These are phyloP conservation scores for Aphanomyces euteiches DNA, from an alignment of 352 stramenopile species.

Conservation along the genomic window DNA sequence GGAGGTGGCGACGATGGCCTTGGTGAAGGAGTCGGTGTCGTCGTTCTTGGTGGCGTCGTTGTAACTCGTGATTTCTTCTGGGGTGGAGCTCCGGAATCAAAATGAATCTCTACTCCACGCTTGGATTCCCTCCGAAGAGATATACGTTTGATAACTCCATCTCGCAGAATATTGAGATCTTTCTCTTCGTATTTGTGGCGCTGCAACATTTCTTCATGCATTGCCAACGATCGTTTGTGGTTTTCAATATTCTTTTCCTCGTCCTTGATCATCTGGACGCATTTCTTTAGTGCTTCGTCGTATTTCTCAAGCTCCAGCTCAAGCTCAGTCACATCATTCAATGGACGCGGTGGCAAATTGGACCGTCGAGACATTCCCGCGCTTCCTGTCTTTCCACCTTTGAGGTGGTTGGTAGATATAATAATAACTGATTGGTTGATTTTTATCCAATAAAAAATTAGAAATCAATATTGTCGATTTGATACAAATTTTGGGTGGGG, in stretches of 20 bases:
- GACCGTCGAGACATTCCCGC: not conserved
- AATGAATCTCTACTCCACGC: not conserved
- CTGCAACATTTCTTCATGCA: not conserved
- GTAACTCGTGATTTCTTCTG: not conserved
- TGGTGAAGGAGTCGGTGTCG: not conserved
- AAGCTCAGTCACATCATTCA: not conserved
- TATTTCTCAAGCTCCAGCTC: not conserved
- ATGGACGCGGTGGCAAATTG: not conserved
- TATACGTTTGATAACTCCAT: slow-evolving; percentile 26
- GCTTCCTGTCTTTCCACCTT: not conserved
- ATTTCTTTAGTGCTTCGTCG: slow-evolving; percentile 6
- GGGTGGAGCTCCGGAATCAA: not conserved
- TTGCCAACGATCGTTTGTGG: not conserved
- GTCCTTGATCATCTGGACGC: not conserved
- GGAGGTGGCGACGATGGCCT: not conserved
- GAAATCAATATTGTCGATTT: not conserved
- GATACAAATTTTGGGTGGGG: not conserved
- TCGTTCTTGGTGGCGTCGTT: not conserved
- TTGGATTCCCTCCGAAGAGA: slow-evolving; percentile 2
- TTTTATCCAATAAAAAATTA: slow-evolving; percentile 15
- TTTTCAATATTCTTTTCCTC: not conserved
- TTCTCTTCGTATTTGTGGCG: slow-evolving; percentile 16
- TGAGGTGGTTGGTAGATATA: not conserved
- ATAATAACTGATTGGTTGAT: not conserved
- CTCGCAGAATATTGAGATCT: slow-evolving; percentile 19